A percentile compares a stretch with the other conserved stretches of the same genome.
Evolutionary conservation across 225 moss, liverwort and hornwort genomes (phyloP).

Genomic region (Ulota crispa): DNA sequence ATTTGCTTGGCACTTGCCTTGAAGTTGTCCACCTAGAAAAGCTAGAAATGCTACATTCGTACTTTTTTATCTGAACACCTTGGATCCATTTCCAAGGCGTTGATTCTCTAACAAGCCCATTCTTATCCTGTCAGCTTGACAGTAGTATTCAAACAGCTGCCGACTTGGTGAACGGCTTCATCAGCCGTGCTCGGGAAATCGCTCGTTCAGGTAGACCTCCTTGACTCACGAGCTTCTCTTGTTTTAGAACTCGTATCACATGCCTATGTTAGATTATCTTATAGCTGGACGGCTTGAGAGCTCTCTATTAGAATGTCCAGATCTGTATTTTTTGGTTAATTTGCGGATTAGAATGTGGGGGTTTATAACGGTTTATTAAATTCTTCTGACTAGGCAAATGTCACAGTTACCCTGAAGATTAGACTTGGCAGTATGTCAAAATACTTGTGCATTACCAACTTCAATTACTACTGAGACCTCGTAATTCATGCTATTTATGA

Average conservation of each 20-base stretch:
- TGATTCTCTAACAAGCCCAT: slow-evolving; percentile 11
- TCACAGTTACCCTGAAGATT: background rate
- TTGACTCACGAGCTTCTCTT: background rate
- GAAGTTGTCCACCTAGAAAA: too few species aligned
- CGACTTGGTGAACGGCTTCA: slow-evolving; percentile 45
- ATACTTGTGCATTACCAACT: background rate
- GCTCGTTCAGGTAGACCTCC: slow-evolving; percentile 41
- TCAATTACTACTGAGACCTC: background rate
- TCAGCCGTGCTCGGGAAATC: slow-evolving; percentile 52
- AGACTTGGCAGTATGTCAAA: background rate
- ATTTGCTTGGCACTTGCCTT: too few species aligned
- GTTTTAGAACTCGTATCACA: background rate
- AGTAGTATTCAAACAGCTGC: slow-evolving; percentile 35
- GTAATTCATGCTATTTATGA: background rate
- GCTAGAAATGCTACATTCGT: too few species aligned
- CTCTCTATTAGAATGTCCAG: background rate
- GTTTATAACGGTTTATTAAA: background rate
- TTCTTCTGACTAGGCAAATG: background rate
- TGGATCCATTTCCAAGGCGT: background rate
- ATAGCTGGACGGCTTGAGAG: background rate
- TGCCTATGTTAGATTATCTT: background rate
- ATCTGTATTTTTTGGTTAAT: background rate
- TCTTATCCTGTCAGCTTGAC: slow-evolving; percentile 40
- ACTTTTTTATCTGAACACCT: background rate
- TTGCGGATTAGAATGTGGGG: background rate